Base-by-base conservation (phyloP, 345 rosid species). In the Streptanthus diversifolius region DNA sequence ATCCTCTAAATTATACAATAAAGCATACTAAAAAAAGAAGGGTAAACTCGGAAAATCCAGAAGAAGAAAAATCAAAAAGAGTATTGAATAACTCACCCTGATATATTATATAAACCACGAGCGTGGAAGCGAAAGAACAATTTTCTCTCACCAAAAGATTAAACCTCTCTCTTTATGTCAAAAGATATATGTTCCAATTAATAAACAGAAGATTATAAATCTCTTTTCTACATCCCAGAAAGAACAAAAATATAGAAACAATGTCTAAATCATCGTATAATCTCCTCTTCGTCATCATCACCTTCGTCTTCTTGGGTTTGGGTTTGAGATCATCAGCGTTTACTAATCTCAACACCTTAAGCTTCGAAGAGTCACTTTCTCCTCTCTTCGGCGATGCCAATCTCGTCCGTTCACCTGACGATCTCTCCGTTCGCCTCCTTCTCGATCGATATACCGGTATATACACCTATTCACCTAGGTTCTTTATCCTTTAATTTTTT, bases 331-430 rank as follows among this genome's bases (percentile, higher is more conserved):
- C 72, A 52, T 75, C 14, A 56, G 76, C 80, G 14, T 87, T 90
- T 69, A 76, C 85, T 48, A 80, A 88, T 72, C 66, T 91, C 71
- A 68, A 87, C 64, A 73, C 83, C 70, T 77, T 89, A 69, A 71
- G 88, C 60, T 93, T 93, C 53, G 96, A 87, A 41, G 96, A 91
- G 59, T 93, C 91, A 12, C 89, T 84, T 82, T 57, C 77, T 44
- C 92, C 89, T 76, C 96, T 93, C 73, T 91, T 93, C 44, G 98
- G 98, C 3, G 92, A 93, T 22, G 69, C 72, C 52, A 91, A 93
- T 65, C 88, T 91, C 8, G 83, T 85, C 33, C 97, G 93, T 27
- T 93, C 97, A 3, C 92, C 91, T 0, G 82, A 91, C 2, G 92
- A 83, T 54, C 80, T 63, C 27, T 82, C 85, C 75, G 96, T 86